Evolutionary conservation across 352 stramenopile species (phyloP), one percentile per base, ranked within the genome.

Genomic region (Pythium insidiosum): DNA sequence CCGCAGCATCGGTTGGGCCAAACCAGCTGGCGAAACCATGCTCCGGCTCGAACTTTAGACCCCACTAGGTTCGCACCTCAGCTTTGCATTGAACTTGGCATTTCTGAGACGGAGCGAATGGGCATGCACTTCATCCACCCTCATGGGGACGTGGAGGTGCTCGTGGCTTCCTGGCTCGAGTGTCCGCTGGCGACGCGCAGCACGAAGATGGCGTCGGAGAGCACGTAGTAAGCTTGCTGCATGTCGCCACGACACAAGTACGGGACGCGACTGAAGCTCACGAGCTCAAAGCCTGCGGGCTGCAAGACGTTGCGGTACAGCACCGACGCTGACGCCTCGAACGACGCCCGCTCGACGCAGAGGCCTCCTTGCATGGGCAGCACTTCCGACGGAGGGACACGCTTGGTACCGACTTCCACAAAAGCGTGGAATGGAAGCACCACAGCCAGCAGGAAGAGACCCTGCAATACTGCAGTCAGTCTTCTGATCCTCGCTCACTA

Each of bases 131-230:
- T n/a, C n/a, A n/a, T n/a, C n/a, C n/a, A n/a, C n/a, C n/a, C n/a
- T n/a, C n/a, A n/a, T n/a, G n/a, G n/a, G n/a, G n/a, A n/a, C n/a
- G n/a, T n/a, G n/a, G n/a, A n/a, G n/a, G n/a, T n/a, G n/a, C n/a
- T n/a, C n/a, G n/a, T n/a, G n/a, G n/a, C n/a, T n/a, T n/a, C n/a
- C n/a, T n/a, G n/a, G n/a, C n/a, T n/a, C n/a, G n/a, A n/a, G n/a
- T n/a, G n/a, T n/a, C n/a, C n/a, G n/a, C 29, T 25, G 50, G 76
- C 69, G 11, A 85, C 67, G 63, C 80, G 55, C 5, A 90, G 50
- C 52, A 88, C 77, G 53, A 90, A 90, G 42, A 93, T 79, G 20
- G 80, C 80, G 46, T 93, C 80, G n/a, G 68, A 84, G 11, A 93
- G 58, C 43, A 90, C 76, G 49, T 90, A 90, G 64, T 88, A 93